These are phyloP conservation scores for Colletotrichum siamense DNA, from an alignment of 2,329 filamentous ascomycete species.

Conservation along the genomic window DNA sequence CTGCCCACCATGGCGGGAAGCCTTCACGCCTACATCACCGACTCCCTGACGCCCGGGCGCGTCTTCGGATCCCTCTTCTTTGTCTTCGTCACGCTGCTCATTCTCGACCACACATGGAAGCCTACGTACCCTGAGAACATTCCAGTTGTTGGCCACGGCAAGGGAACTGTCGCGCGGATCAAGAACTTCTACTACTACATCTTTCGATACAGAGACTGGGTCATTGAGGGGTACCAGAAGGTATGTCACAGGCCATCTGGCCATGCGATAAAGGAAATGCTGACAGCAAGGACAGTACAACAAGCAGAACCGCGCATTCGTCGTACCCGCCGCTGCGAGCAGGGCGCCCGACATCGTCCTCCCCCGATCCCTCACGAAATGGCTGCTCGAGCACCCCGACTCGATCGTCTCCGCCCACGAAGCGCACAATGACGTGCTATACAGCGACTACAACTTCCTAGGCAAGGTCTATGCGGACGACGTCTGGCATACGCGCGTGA, in stretches of 20 bases:
- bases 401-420: slow-evolving; percentile 43
- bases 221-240: slow-evolving; percentile 48
- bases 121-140: slow-evolving; percentile 45
- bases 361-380: slow-evolving; percentile 46
- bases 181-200: slow-evolving; percentile 46
- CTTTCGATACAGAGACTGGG: slow-evolving; percentile 42
- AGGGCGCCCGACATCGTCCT: slow-evolving; percentile 49
- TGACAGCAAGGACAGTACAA: slow-evolving; percentile 36
- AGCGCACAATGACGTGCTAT: slow-evolving; percentile 44
- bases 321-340: slow-evolving; percentile 45
- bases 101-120: slow-evolving; percentile 43
- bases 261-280: neutral
- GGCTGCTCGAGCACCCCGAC: slow-evolving; percentile 55
- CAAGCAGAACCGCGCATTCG: slow-evolving; percentile 45
- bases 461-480: slow-evolving; percentile 36
- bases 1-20: slow-evolving; percentile 9
- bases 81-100: slow-evolving; percentile 42
- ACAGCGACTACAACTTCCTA: slow-evolving; percentile 48
- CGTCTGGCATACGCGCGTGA: slow-evolving; percentile 43
- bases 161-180: slow-evolving; percentile 39
- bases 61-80: slow-evolving; percentile 30
- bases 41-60: slow-evolving; percentile 34
- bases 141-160: slow-evolving; percentile 44
- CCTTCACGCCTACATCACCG: slow-evolving; percentile 30
- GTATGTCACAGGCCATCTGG: slow-evolving; percentile 25